Conservation (phyloP, 2,329 filamentous ascomycete genomes). For the Onygenales sp. region DNA sequence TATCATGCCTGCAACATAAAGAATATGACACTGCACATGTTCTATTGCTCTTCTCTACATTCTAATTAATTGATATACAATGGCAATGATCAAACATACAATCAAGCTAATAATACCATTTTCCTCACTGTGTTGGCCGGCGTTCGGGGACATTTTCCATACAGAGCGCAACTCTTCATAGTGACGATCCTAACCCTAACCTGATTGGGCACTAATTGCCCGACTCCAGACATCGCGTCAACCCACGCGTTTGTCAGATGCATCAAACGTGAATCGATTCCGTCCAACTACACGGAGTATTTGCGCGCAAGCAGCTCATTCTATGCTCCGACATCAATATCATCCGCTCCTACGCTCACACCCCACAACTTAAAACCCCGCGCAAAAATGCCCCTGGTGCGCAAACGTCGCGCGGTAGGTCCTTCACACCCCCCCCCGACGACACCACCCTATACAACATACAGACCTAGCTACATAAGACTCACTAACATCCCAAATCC, state of each 20-base stretch:
- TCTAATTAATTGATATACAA: neutral
- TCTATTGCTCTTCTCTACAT: too few species aligned
- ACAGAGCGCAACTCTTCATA: too few species aligned
- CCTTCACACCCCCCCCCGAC: neutral
- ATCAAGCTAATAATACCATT: too few species aligned
- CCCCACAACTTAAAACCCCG: neutral
- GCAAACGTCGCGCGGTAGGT: conserved; percentile 11
- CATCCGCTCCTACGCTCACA: neutral
- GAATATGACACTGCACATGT: too few species aligned
- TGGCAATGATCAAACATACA: too few species aligned
- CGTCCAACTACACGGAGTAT: neutral
- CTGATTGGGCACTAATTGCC: neutral
- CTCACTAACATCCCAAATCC: neutral
- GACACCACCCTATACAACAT: neutral
- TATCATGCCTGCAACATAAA: too few species aligned
- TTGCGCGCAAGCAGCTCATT: neutral
- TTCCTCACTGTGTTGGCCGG: too few species aligned
- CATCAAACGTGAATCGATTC: neutral
- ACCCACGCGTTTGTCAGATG: neutral
- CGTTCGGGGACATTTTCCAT: too few species aligned
- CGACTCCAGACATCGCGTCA: neutral
- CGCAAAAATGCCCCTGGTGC: conserved; percentile 5
- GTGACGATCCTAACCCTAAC: neutral
- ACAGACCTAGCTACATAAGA: neutral
- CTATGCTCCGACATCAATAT: neutral